phyloP scores from a whole-genome alignment of 2,329 filamentous ascomycete genomes.

The Aspergillus viridinutans region DNA sequence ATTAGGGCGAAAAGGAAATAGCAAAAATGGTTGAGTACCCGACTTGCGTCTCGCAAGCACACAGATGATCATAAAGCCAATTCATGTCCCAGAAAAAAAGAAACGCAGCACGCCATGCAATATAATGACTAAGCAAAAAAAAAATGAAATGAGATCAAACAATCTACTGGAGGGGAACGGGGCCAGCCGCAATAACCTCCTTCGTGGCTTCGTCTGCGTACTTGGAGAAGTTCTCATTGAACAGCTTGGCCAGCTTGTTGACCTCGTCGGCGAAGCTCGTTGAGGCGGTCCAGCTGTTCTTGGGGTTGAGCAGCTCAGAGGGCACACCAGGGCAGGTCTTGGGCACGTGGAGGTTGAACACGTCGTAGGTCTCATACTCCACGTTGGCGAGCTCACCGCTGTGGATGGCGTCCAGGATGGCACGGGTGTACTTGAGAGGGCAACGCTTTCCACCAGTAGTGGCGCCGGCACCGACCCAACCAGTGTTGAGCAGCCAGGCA shows the following conservation, averaged over 20 bases:
- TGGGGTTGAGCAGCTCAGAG: slow-evolving; percentile 87
- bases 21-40: slow-evolving; percentile 1
- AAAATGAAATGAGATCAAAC: slow-evolving; percentile 5
- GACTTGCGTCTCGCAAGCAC: slow-evolving; percentile 5
- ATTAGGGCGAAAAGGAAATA: neutral
- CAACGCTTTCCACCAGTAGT: slow-evolving; percentile 92
- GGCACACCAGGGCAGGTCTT: slow-evolving; percentile 87
- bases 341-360: slow-evolving; percentile 96
- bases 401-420: slow-evolving; percentile 98
- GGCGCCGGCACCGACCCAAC: slow-evolving; percentile 90
- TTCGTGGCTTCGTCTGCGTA: slow-evolving; percentile 78
- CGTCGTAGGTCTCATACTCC: slow-evolving; percentile 91
- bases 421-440: slow-evolving; percentile 97
- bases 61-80: slow-evolving; percentile 5
- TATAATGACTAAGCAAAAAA: slow-evolving; percentile 6
- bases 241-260: slow-evolving; percentile 81
- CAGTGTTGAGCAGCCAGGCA: slow-evolving; percentile 97
- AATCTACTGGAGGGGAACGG: slow-evolving; percentile 24
- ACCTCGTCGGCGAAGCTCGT: slow-evolving; percentile 82
- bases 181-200: slow-evolving; percentile 62
- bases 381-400: slow-evolving; percentile 88
- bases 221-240: slow-evolving; percentile 97
- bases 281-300: slow-evolving; percentile 83
- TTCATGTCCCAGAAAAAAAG: slow-evolving; percentile 7
- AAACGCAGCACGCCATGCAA: slow-evolving; percentile 18